These are phyloP conservation scores for Anthostomella pinea DNA, from an alignment of 2,329 filamentous ascomycete species.

Conservation along the genomic window DNA sequence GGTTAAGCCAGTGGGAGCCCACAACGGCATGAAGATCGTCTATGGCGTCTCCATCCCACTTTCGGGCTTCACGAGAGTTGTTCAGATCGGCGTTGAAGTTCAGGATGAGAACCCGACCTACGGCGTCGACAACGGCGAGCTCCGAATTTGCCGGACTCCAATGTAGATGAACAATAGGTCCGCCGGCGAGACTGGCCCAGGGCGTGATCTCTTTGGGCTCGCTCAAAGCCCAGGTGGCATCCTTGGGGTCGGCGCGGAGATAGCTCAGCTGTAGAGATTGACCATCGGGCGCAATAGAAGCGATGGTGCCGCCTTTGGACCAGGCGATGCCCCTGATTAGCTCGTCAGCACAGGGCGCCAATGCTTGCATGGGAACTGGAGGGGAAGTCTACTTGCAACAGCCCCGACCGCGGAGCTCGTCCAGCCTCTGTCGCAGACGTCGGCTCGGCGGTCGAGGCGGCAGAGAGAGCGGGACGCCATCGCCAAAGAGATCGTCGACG, in stretches of 20 bases:
- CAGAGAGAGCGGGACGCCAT: slow-evolving; percentile 58
- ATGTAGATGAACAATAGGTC: slow-evolving; percentile 72
- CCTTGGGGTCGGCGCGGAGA: slow-evolving; percentile 64
- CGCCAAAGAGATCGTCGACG: slow-evolving; percentile 74
- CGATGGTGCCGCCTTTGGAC: slow-evolving; percentile 85
- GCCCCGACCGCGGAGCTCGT: slow-evolving; percentile 71
- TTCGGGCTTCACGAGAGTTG: slow-evolving; percentile 59
- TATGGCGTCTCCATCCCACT: slow-evolving; percentile 63
- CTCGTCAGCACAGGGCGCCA: slow-evolving; percentile 14
- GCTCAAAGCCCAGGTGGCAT: slow-evolving; percentile 74
- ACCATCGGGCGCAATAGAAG: slow-evolving; percentile 72
- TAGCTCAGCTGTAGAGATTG: slow-evolving; percentile 69
- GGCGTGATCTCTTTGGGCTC: slow-evolving; percentile 64
- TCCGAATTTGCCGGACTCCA: slow-evolving; percentile 77
- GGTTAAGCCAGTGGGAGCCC: slow-evolving; percentile 82
- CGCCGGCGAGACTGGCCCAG: slow-evolving; percentile 60
- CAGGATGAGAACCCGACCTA: slow-evolving; percentile 74
- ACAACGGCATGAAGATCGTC: slow-evolving; percentile 77
- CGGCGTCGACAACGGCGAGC: slow-evolving; percentile 76
- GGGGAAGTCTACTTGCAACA: slow-evolving; percentile 73
- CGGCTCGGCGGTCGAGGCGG: slow-evolving; percentile 55
- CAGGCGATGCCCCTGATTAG: slow-evolving; percentile 70
- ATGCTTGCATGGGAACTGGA: neutral
- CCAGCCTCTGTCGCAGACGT: slow-evolving; percentile 68
- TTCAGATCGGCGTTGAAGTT: slow-evolving; percentile 72